Conservation (phyloP, 306 rosid species). For the Vicia faba region DNA sequence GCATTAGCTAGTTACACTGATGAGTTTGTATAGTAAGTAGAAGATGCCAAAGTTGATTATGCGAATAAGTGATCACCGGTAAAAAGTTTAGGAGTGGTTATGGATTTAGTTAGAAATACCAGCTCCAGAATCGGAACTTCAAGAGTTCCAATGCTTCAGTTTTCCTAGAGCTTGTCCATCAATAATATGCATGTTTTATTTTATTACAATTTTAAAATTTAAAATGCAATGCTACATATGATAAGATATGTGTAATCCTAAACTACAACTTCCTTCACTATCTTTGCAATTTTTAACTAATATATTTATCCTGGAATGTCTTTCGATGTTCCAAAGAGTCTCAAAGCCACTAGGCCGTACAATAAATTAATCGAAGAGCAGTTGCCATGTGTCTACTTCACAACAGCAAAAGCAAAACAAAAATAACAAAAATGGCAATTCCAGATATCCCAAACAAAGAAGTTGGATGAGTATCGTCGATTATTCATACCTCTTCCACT, state of each 20-base stretch:
- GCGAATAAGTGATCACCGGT: neutral
- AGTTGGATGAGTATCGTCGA: constrained; percentile 12
- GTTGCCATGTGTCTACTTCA: constrained; percentile 10
- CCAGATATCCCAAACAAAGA: constrained; percentile 16
- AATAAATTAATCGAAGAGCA: neutral
- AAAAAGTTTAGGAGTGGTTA: neutral
- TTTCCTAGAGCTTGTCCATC: constrained; percentile 18
- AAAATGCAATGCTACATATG: constrained; percentile 24
- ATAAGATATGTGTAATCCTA: constrained; percentile 23
- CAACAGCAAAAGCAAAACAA: constrained; percentile 3
- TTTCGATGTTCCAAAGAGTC: constrained; percentile 6
- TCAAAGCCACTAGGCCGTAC: constrained; percentile 22
- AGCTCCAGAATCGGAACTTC: constrained; percentile 15
- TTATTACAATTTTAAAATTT: constrained; percentile 27
- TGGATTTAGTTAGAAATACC: constrained; percentile 19
- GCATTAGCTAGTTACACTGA: neutral
- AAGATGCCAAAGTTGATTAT: neutral
- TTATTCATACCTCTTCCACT: constrained; percentile 71
- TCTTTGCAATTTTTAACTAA: neutral
- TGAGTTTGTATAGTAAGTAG: constrained; percentile 22
- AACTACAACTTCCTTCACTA: constrained; percentile 24
- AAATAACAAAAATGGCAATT: constrained; percentile 8
- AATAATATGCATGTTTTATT: neutral
- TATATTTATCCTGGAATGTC: constrained; percentile 9
- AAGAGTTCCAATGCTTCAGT: constrained; percentile 19